Evolutionary conservation across 495 filamentous ascomycete genomes (phyloP).

Genomic region (Talaromyces liani): DNA sequence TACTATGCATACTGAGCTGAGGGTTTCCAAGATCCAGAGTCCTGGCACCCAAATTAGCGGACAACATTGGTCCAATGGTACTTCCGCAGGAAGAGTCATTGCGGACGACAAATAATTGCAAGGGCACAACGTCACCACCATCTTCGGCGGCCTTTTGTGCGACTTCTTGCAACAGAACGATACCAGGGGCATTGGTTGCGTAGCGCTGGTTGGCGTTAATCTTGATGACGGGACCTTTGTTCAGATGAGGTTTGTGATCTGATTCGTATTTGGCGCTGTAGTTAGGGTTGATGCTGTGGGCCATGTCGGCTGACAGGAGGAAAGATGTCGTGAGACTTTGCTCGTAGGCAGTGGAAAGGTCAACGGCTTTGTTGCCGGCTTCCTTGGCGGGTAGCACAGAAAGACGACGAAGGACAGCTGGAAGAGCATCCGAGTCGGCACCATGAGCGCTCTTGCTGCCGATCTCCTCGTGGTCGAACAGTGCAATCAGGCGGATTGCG

Average conservation of each 20-base stretch:
- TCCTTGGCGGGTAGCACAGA: slow-evolving; percentile 59
- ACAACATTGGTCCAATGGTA: slow-evolving; percentile 94
- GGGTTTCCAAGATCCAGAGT: slow-evolving; percentile 93
- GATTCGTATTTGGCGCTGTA: slow-evolving; percentile 86
- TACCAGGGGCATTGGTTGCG: slow-evolving; percentile 91
- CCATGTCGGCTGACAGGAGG: slow-evolving; percentile 95
- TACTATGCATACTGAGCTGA: slow-evolving; percentile 96
- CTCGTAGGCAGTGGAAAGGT: slow-evolving; percentile 75
- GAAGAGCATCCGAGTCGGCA: slow-evolving; percentile 86
- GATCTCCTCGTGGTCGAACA: slow-evolving; percentile 98
- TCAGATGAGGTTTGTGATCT: slow-evolving; percentile 87
- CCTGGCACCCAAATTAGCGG: slow-evolving; percentile 72
- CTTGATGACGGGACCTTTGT: slow-evolving; percentile 94
- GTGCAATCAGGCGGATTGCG: slow-evolving; percentile 78
- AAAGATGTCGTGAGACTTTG: slow-evolving; percentile 90
- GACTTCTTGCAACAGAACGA: slow-evolving; percentile 82
- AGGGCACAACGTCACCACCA: slow-evolving; percentile 55
- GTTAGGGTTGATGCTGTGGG: slow-evolving; percentile 91
- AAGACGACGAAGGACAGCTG: slow-evolving; percentile 78
- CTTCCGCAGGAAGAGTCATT: slow-evolving; percentile 92
- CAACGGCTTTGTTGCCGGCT: slow-evolving; percentile 28
- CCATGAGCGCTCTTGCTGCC: slow-evolving; percentile 88
- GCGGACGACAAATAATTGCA: slow-evolving; percentile 93
- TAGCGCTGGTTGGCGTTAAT: slow-evolving; percentile 97
- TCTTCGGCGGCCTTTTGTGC: slow-evolving; percentile 54